These are phyloP conservation scores for Aspergillus quadrilineatus DNA, from an alignment of 2,329 filamentous ascomycete genomes.

Conservation along the genomic window DNA sequence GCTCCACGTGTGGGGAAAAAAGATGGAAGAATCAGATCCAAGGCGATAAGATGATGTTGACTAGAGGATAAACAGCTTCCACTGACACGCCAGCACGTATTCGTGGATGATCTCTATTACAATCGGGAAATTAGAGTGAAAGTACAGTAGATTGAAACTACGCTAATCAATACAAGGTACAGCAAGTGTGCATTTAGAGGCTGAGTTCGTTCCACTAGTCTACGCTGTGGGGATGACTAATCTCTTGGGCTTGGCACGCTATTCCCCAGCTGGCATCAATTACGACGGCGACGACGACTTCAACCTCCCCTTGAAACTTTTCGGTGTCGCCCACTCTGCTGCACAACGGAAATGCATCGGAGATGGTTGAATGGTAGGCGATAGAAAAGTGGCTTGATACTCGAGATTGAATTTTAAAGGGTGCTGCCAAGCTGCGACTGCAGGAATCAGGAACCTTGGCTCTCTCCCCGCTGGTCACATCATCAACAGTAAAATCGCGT, in stretches of 20 bases:
- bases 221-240: neutral
- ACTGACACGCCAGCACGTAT: no score
- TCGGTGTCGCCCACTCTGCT: neutral
- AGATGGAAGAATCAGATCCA: neutral
- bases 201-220: no score
- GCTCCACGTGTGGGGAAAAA: constrained; percentile 18
- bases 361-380: neutral
- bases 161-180: no score
- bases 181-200: no score
- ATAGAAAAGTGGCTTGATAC: neutral
- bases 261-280: neutral
- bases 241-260: neutral
- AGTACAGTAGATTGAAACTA: no score
- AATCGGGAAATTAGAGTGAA: no score
- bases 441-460: constrained; percentile 2
- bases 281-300: neutral
- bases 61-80: no score
- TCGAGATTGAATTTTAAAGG: neutral
- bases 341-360: neutral
- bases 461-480: constrained; percentile 24
- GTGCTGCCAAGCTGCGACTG: neutral
- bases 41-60: no score
- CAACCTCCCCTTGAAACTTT: neutral
- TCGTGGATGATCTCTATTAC: no score
- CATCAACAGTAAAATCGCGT: constrained; percentile 36